These are phyloP conservation scores for Penicillium crustosum DNA, from an alignment of 2,329 filamentous ascomycete genomes.

Conservation along the genomic window DNA sequence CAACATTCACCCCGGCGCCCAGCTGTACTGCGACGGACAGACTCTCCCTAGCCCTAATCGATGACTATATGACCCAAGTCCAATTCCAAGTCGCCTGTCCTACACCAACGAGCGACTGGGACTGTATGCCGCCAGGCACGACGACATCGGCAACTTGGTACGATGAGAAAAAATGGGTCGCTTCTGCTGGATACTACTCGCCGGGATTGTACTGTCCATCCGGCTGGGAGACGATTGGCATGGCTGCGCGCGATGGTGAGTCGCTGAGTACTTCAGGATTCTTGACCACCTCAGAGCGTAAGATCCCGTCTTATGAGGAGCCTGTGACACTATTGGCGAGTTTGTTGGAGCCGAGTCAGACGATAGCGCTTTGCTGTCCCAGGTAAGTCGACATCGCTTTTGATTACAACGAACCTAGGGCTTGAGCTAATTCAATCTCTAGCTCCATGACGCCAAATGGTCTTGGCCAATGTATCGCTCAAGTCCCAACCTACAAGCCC, in stretches of 20 bases:
- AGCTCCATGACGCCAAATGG: background rate
- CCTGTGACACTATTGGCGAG: background rate
- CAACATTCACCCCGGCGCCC: background rate
- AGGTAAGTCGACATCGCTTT: background rate
- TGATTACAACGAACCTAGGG: background rate
- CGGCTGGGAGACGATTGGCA: conserved; percentile 3
- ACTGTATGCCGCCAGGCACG: background rate
- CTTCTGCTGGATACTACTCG: conserved; percentile 1
- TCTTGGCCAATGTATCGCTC: background rate
- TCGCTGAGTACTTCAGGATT: conserved; percentile 3
- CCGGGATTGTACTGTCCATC: conserved; percentile 5
- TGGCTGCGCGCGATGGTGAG: conserved; percentile 1
- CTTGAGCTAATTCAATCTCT: background rate
- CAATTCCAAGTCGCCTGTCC: background rate
- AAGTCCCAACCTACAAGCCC: background rate
- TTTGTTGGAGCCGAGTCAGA: background rate
- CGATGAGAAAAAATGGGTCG: background rate
- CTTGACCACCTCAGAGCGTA: background rate
- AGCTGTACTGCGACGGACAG: conserved; percentile 4
- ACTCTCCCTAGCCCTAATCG: background rate
- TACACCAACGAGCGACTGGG: background rate
- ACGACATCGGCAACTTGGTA: background rate
- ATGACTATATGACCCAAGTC: background rate
- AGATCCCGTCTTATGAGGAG: background rate
- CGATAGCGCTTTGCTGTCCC: background rate